Percentiles rank a stretch among this genome's conserved stretches.
phyloP scores from a whole-genome alignment of 352 stramenopile genomes.

The Globisporangium polare region DNA sequence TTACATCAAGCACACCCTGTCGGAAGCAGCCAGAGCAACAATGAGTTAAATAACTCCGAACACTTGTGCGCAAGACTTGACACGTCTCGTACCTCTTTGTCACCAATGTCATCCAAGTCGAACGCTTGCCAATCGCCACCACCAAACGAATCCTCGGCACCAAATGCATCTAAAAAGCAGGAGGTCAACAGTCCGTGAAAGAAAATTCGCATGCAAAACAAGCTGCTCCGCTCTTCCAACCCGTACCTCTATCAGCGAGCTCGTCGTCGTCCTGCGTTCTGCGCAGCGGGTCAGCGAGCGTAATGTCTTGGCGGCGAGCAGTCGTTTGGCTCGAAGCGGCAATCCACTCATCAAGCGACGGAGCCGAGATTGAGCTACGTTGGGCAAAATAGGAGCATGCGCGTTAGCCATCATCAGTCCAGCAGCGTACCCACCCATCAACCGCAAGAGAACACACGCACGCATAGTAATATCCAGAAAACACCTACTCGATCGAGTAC shows the following conservation, averaged over 20 bases:
- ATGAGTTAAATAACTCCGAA: background rate
- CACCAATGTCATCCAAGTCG: constrained; percentile 68
- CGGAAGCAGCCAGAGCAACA: background rate
- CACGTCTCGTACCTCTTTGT: constrained; percentile 25
- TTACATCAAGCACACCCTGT: constrained; percentile 50
- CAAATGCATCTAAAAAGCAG: constrained; percentile 46
- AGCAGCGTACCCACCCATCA: background rate
- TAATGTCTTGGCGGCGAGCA: constrained; percentile 82
- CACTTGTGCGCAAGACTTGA: background rate
- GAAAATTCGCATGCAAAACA: background rate
- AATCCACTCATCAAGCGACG: constrained; percentile 82
- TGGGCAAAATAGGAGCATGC: background rate
- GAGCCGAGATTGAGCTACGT: constrained; percentile 48
- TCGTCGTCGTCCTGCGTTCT: constrained; percentile 44
- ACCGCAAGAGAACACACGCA: background rate
- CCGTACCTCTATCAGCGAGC: constrained; percentile 44
- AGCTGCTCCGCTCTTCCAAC: background rate
- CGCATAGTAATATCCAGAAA: too few species aligned
- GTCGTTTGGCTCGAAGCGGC: constrained; percentile 69
- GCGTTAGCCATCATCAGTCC: background rate
- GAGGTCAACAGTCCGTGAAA: background rate
- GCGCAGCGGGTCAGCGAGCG: constrained; percentile 64
- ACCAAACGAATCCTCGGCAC: constrained; percentile 74
- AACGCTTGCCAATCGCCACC: constrained; percentile 79
- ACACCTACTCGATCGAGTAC: constrained; percentile 84